Percentiles rank a stretch among this genome's conserved stretches.
Evolutionary conservation across 1,139 yeast species (phyloP).

Genomic region (Zhuliangozyma blackwelliae): DNA sequence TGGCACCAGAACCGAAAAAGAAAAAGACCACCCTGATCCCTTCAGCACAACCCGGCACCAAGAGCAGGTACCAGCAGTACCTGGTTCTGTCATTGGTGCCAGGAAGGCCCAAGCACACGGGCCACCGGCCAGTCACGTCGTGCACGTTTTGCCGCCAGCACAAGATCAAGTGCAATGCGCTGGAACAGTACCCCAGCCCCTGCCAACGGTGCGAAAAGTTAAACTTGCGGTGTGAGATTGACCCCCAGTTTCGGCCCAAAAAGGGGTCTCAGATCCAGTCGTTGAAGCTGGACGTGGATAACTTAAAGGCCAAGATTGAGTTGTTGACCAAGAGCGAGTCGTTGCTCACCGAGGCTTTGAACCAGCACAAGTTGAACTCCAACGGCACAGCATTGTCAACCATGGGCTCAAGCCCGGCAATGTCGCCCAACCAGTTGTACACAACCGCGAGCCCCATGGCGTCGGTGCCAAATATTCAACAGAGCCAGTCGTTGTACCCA

Average conservation of each 20-base stretch:
- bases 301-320: conserved; percentile 72
- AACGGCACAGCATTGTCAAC: conserved; percentile 2
- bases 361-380: conserved; percentile 32
- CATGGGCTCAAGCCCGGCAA: background rate
- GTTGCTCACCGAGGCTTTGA: conserved; percentile 60
- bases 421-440: background rate
- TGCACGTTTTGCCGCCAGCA: conserved; percentile 95
- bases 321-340: conserved; percentile 68
- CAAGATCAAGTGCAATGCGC: conserved; percentile 89
- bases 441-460: conserved; percentile 9
- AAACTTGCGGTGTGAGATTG: conserved; percentile 81
- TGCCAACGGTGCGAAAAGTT: conserved; percentile 80
- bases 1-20: too few species aligned
- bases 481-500: conserved; percentile 10
- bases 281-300: conserved; percentile 79
- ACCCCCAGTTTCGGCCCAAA: conserved; percentile 86
- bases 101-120: conserved; percentile 24
- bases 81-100: too few species aligned
- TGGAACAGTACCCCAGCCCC: conserved; percentile 76
- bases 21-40: too few species aligned
- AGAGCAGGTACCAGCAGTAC: too few species aligned
- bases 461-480: conserved; percentile 8
- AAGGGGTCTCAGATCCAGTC: conserved; percentile 88
- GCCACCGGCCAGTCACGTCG: conserved; percentile 83
- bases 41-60: too few species aligned